Conservation (phyloP, 2,329 filamentous ascomycete genomes). For the Penicillium sp. region DNA sequence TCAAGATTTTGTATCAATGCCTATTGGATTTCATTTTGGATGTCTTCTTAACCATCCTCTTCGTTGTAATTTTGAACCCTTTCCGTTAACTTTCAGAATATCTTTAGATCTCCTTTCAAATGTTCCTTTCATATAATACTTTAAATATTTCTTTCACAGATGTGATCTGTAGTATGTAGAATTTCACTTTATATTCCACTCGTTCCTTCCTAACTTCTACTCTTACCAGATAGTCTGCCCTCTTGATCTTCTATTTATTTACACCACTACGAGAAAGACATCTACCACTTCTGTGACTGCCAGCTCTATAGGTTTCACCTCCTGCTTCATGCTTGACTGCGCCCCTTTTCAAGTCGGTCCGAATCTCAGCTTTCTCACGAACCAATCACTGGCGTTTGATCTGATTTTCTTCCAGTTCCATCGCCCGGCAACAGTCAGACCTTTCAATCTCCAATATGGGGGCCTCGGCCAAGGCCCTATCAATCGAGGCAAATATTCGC, state of each 20-base stretch:
- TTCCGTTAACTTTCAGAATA: no score
- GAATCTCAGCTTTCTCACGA: not conserved
- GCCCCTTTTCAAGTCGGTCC: not conserved
- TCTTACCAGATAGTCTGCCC: not conserved
- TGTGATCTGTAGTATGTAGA: not conserved
- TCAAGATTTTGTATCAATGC: no score
- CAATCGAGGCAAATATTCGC: not conserved
- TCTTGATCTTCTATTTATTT: not conserved
- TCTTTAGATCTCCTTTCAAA: no score
- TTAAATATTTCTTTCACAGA: no score
- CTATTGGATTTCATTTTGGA: no score
- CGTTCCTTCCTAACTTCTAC: not conserved
- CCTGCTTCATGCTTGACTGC: not conserved
- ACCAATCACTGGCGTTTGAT: not conserved
- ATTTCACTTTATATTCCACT: not conserved
- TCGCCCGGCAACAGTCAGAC: not conserved
- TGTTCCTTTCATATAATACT: no score
- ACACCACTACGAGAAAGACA: not conserved
- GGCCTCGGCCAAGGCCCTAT: not conserved
- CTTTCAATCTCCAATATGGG: not conserved
- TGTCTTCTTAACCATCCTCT: no score
- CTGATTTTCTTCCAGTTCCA: not conserved
- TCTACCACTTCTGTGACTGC: not conserved
- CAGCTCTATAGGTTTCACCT: not conserved
- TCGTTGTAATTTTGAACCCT: no score